These are phyloP conservation scores for Neoscytalidium dimidiatum DNA, from an alignment of 2,329 filamentous ascomycete genomes.

Conservation along the genomic window DNA sequence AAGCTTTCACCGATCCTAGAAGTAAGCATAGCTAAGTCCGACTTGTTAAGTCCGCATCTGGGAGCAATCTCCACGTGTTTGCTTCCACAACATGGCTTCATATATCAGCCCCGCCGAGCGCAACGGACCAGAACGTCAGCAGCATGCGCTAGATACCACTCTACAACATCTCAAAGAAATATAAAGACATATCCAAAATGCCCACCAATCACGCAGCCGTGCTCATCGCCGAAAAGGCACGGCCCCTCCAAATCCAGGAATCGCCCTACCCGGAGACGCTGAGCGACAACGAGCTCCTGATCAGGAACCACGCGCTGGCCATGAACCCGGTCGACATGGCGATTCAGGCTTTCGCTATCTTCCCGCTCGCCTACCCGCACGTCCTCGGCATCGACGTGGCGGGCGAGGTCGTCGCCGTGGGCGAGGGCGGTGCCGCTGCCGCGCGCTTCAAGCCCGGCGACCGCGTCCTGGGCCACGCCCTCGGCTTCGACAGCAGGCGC, in stretches of 20 bases:
- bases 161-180: no score
- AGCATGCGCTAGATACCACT: no score
- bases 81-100: no score
- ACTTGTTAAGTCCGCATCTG: no score
- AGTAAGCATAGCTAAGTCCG: no score
- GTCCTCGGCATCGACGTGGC: constrained; percentile 43
- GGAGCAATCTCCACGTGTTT: no score
- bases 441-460: no score
- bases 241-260: constrained; percentile 38
- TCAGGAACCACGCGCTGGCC: constrained; percentile 50
- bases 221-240: constrained; percentile 18
- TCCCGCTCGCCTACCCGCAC: constrained; percentile 28
- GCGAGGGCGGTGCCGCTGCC: neutral
- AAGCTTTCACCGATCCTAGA: no score
- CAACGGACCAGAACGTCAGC: no score
- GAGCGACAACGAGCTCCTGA: constrained; percentile 49
- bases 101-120: no score
- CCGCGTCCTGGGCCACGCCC: constrained; percentile 28
- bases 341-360: constrained; percentile 29
- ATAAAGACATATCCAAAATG: no score
- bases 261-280: constrained; percentile 49
- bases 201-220: no score
- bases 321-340: constrained; percentile 50
- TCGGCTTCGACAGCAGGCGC: constrained; percentile 32
- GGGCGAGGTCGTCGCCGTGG: constrained; percentile 37